These are phyloP conservation scores for Fomes fomentarius DNA, from an alignment of 1,284 basidiomycete species.

Conservation along the genomic window DNA sequence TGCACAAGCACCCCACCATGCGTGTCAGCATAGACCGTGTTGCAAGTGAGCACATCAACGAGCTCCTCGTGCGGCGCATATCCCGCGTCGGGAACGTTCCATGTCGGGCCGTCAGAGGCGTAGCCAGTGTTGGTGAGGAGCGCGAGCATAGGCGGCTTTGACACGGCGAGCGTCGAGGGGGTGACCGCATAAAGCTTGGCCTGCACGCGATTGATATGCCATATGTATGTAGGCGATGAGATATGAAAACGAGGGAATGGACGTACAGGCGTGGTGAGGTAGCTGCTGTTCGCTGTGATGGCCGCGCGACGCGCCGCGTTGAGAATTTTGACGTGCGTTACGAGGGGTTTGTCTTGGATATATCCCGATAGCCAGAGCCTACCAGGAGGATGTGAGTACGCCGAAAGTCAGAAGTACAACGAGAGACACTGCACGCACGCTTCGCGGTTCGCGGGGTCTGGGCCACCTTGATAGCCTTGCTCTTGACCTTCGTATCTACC, in stretches of 20 bases:
- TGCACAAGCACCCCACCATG: constrained; percentile 46
- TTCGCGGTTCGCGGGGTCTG: constrained; percentile 59
- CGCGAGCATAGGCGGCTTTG: constrained; percentile 68
- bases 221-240: too few species aligned
- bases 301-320: constrained; percentile 67
- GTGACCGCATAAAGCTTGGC: constrained; percentile 45
- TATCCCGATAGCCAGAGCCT: constrained; percentile 67
- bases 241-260: not conserved
- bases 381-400: constrained; percentile 3
- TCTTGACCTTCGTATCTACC: constrained; percentile 29
- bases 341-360: constrained; percentile 50
- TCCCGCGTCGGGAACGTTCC: constrained; percentile 49
- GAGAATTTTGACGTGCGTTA: constrained; percentile 54
- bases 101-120: constrained; percentile 36
- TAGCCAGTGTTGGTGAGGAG: constrained; percentile 69
- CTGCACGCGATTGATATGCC: too few species aligned
- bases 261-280: constrained; percentile 55
- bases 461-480: constrained; percentile 34
- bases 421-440: constrained; percentile 43
- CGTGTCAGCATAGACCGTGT: constrained; percentile 44
- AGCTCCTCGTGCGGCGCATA: constrained; percentile 53
- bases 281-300: constrained; percentile 46
- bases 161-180: constrained; percentile 54
- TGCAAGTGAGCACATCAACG: constrained; percentile 66
- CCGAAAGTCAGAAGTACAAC: not conserved